Evolutionary conservation across 2,329 filamentous ascomycete species (phyloP).

Genomic region (Phialemonium atrogriseum): DNA sequence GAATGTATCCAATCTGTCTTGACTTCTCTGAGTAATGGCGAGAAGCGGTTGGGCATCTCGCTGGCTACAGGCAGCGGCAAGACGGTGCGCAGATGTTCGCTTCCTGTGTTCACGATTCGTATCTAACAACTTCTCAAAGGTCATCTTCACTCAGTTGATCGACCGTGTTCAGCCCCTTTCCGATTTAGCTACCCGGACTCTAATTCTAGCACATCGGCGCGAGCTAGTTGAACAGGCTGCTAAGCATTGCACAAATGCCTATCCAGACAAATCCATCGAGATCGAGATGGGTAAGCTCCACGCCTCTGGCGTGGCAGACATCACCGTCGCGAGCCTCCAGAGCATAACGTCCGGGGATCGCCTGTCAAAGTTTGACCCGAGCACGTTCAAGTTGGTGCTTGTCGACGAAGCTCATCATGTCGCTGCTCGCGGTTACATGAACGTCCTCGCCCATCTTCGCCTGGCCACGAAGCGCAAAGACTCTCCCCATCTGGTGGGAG

Average conservation of each 20-base stretch:
- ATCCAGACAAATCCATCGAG: constrained; percentile 74
- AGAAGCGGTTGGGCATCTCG: constrained; percentile 76
- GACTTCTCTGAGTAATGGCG: constrained; percentile 56
- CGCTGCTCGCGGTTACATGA: constrained; percentile 72
- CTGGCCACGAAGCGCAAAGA: constrained; percentile 38
- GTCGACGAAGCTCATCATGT: constrained; percentile 98
- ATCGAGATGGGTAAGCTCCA: constrained; percentile 81
- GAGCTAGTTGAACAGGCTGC: constrained; percentile 94
- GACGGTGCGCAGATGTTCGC: constrained; percentile 47
- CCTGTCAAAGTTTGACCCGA: constrained; percentile 74
- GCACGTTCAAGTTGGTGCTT: constrained; percentile 76
- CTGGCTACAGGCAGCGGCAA: constrained; percentile 85
- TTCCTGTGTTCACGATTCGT: neutral
- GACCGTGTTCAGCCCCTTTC: constrained; percentile 56
- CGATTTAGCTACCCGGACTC: constrained; percentile 59
- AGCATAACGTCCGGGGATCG: constrained; percentile 72
- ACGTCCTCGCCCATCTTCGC: constrained; percentile 69
- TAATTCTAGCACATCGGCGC: constrained; percentile 85
- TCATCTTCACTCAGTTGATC: constrained; percentile 95
- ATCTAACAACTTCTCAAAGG: constrained; percentile 34
- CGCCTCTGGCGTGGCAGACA: constrained; percentile 76
- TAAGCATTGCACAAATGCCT: constrained; percentile 70
- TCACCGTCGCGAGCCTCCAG: constrained; percentile 84
- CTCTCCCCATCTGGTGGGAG: constrained; percentile 69
- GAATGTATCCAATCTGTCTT: constrained; percentile 84